Evolutionary conservation across 345 rosid genomes (phyloP).

Genomic region (Odontarrhena argentea): DNA sequence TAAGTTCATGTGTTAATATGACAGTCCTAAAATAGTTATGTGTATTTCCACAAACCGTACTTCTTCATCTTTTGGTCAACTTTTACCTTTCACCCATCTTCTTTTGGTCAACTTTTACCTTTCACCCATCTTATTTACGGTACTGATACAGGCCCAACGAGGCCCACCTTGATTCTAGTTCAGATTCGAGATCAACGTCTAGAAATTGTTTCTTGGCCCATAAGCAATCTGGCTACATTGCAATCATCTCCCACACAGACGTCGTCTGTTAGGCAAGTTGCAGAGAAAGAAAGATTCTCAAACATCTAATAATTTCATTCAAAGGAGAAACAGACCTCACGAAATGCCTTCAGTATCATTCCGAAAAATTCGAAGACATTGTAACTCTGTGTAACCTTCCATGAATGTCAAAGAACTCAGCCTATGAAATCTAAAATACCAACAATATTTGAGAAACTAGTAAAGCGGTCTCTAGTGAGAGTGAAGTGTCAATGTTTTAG

Average conservation of each 20-base stretch:
- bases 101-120: too few species aligned
- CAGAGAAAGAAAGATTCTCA: background rate
- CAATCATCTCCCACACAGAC: too few species aligned
- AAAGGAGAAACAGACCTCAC: background rate
- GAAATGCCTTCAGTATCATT: background rate
- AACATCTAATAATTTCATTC: background rate
- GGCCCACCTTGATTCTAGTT: background rate
- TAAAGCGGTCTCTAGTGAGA: background rate
- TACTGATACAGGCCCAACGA: background rate
- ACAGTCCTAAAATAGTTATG: too few species aligned
- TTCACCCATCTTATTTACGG: background rate
- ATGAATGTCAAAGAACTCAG: conserved; percentile 7
- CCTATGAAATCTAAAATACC: background rate
- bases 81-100: background rate
- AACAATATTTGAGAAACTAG: conserved; percentile 3
- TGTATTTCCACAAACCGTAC: too few species aligned
- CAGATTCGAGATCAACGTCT: background rate
- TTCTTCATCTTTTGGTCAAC: too few species aligned
- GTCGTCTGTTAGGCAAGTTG: too few species aligned
- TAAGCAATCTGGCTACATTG: background rate
- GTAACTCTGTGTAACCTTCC: background rate
- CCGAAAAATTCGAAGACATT: background rate
- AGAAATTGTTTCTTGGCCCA: conserved; percentile 9
- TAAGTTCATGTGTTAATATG: too few species aligned
- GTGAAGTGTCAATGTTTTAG: background rate